Evolutionary conservation across 176 grass and related monocot genomes (phyloP), one percentile per base, ranked within the genome.

Genomic region (Canna indica): DNA sequence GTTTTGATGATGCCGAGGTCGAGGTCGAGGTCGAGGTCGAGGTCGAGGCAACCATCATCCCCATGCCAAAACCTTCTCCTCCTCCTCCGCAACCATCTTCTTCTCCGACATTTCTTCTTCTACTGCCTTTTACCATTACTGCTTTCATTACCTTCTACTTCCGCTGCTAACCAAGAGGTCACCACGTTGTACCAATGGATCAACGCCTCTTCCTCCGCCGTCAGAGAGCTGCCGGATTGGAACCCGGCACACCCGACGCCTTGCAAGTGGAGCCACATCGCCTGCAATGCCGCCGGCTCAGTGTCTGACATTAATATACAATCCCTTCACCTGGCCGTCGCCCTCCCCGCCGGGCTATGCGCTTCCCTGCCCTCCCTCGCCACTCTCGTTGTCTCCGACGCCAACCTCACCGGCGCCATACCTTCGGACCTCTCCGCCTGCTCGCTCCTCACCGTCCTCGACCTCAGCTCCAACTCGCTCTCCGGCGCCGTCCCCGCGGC

Each of bases 191-290:
- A 69, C 64, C 22, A 80, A 73, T 97, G 94, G 94, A 82, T 97
- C 1, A 86, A 81, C 71, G 62, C 84, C 45, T 73, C 71, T 26
- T 16, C 28, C 5, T 16, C 24, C 36, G 75, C 81, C 62, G n/a
- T 68, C 26, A 31, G n/a, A 52, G 58, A 58, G 47, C 48, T 85
- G 24, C 72, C 86, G 46, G 86, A 97, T 64, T 97, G 94, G 94
- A 78, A 81, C 12, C 80, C 86, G 5, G 17, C 82, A 9, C 32
- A 84, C 0, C 1, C 76, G 2, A 87, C 84, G 2, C 88, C 94
- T 4, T 97, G 94, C 86, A 85, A 78, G 32, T 97, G 94, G 94
- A 92, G 75, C 12, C 94, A 93, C 76, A 31, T 97, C 36, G 44
- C 62, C 16, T 92, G 94, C 77, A 75, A 67, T 56, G 33, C 36